Base-by-base conservation (phyloP, 2,329 filamentous ascomycete species). In the Fusarium caatingaense region DNA sequence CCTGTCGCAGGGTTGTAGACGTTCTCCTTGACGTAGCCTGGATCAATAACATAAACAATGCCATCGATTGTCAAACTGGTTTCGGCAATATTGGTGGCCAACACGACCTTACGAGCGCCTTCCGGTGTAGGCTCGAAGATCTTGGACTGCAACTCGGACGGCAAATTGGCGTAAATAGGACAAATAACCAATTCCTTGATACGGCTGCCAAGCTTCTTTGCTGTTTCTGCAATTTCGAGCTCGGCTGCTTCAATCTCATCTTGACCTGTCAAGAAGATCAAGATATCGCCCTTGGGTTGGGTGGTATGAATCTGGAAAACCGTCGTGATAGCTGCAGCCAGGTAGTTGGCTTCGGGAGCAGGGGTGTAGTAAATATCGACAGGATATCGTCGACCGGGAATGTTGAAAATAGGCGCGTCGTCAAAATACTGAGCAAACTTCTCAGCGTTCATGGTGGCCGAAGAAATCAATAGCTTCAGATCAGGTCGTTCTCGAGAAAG, bases 41-140 rank as follows among this genome's bases (percentile, higher is more conserved):
- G 93, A 73, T 99, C 96, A 64, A 98, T 97, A 37, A 98, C 96
- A 78, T 97, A 98, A 11, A 95, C 92, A 64, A 98, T 97, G 18
- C 94, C 95, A 77, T 98, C 94, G 61, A 99, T 97, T 0, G 96
- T 99, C 76, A 99, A 82, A 83, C 90, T 94, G 0, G 96, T 99
- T 79, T 99, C 96, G 4, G 96, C 96, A 79, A 99, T 98, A 77
- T 99, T 99, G 4, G 96, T 98, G 0, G 95, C 94, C 40, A 98
- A 82, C 0, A 99, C 93, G 0, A 98, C 93, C 78, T 98, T 99
- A 28, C 96, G 88, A 0, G 92, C 91, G 20, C 91, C 91, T 0
- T 91, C 88, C 0, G 96, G 95, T 1, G 95, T 97, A 0, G 94
- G 94, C 74, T 97, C 93, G 75, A 99, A 99, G 71, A 98, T 97